Evolutionary conservation across 345 rosid species (phyloP), one percentile per base, ranked within the genome.

Genomic region (Murraya paniculata): DNA sequence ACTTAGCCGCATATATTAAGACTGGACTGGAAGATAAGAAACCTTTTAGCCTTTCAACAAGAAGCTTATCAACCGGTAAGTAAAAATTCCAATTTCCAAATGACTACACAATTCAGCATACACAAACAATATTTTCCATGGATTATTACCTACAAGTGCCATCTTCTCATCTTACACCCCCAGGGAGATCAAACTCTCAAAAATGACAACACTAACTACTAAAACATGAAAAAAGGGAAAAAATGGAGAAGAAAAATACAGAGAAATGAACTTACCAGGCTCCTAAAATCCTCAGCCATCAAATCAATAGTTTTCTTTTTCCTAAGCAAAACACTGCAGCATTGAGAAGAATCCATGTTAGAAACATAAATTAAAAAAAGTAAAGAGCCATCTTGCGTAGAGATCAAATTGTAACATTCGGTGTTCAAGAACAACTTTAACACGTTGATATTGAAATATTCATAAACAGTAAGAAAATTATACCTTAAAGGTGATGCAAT

Each of bases 401-500:
- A 45, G 3, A 45, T 45, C 50, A 45, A 45, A 45, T 45, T 45
- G 13, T 45, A 45, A 13, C 50, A 45, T 45, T 45, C 50, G 11
- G 50, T 10, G 16, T 11, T 41, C 4, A 41, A 41, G 50, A 41
- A 41, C 50, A 77, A 4, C 8, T 2, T 7, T 25, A 11, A 14
- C 56, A 5, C 18, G 56, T 27, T n/a, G 11, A 62, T 31, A 68
- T 41, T 45, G 13, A 45, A 11, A 45, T 13, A 65, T 19, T 19
- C 30, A 21, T 30, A 53, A 8, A 19, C 71, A 59, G 9, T 22
- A 58, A 8, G 65, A 31, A 76, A 24, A 7, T 27, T 22, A 64
- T 84, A 92, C 98, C 97, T 89, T 71, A 96, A 76, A 78, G 95
- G 99, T 7, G 84, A 78, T 0, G 98, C 97, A 48, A 91, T 69